phyloP scores from a whole-genome alignment of 345 rosid species.

The Rhizophora apiculata region DNA sequence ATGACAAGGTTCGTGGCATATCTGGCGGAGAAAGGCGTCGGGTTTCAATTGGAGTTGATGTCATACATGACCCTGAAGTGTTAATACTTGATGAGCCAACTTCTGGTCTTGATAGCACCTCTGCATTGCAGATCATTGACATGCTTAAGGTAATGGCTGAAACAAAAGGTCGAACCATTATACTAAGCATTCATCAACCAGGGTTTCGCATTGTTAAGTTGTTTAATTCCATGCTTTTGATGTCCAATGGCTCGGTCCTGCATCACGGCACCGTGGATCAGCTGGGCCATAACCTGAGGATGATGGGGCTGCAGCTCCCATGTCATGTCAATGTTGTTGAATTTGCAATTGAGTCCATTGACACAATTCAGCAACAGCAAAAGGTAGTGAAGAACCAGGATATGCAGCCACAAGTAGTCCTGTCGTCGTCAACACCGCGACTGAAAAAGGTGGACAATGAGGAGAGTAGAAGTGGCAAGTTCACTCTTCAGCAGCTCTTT shows the following conservation, averaged over 20 bases:
- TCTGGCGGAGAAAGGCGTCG: conserved; percentile 97
- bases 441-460: conserved; percentile 34
- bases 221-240: conserved; percentile 66
- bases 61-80: conserved; percentile 82
- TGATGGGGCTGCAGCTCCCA: conserved; percentile 62
- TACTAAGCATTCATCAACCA: conserved; percentile 87
- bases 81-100: conserved; percentile 96
- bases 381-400: conserved; percentile 17
- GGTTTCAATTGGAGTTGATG: conserved; percentile 93
- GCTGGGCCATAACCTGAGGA: conserved; percentile 45
- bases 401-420: conserved; percentile 16
- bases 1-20: conserved; percentile 76
- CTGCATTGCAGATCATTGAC: conserved; percentile 74
- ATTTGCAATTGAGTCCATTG: conserved; percentile 80
- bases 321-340: conserved; percentile 67
- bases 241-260: conserved; percentile 74
- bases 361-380: conserved; percentile 39
- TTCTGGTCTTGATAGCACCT: conserved; percentile 89
- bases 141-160: conserved; percentile 95
- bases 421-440: conserved; percentile 19
- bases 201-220: conserved; percentile 86
- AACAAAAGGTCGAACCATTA: conserved; percentile 63
- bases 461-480: conserved; percentile 49
- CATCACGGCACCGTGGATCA: conserved; percentile 78
- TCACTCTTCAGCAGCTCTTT: conserved; percentile 79